Evolutionary conservation across 1,139 yeast genomes (phyloP), one percentile per base, ranked within the genome.

Genomic region (Candida tunisiensis): DNA sequence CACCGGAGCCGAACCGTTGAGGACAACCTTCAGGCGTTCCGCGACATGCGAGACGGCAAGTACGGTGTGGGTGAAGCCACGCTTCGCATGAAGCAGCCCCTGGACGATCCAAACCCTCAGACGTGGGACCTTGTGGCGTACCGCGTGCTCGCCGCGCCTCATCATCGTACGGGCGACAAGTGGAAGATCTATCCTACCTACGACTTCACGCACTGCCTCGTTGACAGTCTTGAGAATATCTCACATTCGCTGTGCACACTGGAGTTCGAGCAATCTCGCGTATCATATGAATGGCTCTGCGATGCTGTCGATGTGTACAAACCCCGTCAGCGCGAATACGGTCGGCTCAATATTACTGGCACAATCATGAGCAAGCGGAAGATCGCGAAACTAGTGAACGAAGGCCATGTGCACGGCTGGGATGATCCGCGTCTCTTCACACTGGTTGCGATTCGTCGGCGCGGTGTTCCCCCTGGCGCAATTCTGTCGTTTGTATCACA

Each of bases 121-220:
- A 91, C 91, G 98, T 91, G 99, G 98, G 99, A 91, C 55, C 67
- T 88, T 41, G 92, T 88, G 34, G 98, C 98, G n/a, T 91, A 91
- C 58, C 71, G 99, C 53, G 94, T 91, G 6, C 62, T 91, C 42
- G 65, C 85, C 42, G 85, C 93, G 15, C 69, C 82, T 16, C 98
- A 91, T 55, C 93, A 88, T 53, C 74, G 98, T 57, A 88, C 98
- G 10, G 98, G 96, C 31, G 74, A 69, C 49, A 78, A 78, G 53
- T 91, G 99, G 99, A 82, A 77, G 55, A 85, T 91, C 34, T 91
- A 91, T 49, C 99, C 99, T 36, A 91, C 98, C 12, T 91, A 91
- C 51, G 98, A 91, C 52, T 91, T 91, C 58, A 88, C 98, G 15
- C 98, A 88, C 69, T 88, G 98, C 70, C 66, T 91, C 55, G 96